phyloP scores from a whole-genome alignment of 306 rosid species.

The Malus asiatica region DNA sequence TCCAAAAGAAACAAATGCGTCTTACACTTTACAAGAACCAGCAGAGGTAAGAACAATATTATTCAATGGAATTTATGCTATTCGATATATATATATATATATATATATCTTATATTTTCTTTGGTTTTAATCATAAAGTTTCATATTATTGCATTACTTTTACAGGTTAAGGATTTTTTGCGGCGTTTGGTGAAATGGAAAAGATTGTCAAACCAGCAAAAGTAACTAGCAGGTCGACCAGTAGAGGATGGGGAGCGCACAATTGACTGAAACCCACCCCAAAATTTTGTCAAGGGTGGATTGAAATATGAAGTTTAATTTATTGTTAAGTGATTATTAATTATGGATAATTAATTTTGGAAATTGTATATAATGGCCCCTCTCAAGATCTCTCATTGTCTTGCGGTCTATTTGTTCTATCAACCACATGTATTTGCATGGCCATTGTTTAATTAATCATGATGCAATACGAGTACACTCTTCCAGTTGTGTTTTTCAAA shows the following conservation, averaged over 20 bases:
- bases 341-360: conserved; percentile 4
- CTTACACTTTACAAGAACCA: conserved; percentile 82
- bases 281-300: conserved; percentile 30
- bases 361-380: not conserved
- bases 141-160: not conserved
- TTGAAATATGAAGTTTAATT: conserved; percentile 23
- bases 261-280: conserved; percentile 13
- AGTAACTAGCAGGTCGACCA: not conserved
- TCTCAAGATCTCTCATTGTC: conserved; percentile 2
- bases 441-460: not conserved
- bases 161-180: conserved; percentile 76
- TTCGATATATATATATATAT: not conserved
- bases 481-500: not conserved
- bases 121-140: not conserved
- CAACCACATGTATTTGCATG: not conserved
- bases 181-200: conserved; percentile 72
- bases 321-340: conserved; percentile 3
- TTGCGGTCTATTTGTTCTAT: not conserved
- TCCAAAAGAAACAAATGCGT: conserved; percentile 83
- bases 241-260: conserved; percentile 1
- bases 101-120: not conserved
- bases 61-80: not conserved
- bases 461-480: no score
- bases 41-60: conserved; percentile 45
- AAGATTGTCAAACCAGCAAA: conserved; percentile 22